Conservation (phyloP, 495 filamentous ascomycete species). For the Penicillium coprophilum region DNA sequence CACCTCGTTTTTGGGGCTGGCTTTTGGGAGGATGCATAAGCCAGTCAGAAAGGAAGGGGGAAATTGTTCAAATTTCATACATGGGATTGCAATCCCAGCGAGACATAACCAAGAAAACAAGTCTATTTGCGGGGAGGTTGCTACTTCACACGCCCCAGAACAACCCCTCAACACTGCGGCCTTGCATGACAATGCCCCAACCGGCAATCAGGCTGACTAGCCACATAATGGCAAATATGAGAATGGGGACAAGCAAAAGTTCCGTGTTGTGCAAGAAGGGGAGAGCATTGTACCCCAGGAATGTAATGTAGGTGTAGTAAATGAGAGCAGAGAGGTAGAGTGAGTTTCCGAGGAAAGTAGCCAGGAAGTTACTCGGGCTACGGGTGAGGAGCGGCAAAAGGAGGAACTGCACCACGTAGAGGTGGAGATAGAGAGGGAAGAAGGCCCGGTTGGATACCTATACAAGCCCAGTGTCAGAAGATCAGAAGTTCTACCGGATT, state of each 20-base stretch:
- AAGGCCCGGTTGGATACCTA: conserved; percentile 72
- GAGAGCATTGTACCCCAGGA: conserved; percentile 73
- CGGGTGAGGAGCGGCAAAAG: conserved; percentile 59
- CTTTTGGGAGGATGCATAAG: conserved; percentile 17
- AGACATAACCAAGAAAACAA: neutral
- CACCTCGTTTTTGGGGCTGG: conserved; percentile 10
- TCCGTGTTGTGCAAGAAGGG: conserved; percentile 75
- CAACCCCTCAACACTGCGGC: conserved; percentile 42
- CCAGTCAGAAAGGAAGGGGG: conserved; percentile 12
- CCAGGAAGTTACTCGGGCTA: conserved; percentile 50
- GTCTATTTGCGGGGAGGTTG: neutral
- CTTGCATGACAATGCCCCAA: conserved; percentile 49
- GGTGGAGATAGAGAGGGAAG: conserved; percentile 70
- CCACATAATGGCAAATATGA: conserved; percentile 63
- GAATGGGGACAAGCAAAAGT: conserved; percentile 62
- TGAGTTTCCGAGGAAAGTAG: conserved; percentile 68
- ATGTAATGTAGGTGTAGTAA: conserved; percentile 72
- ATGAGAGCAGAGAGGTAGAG: conserved; percentile 68
- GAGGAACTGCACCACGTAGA: conserved; percentile 72
- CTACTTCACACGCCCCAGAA: conserved; percentile 47
- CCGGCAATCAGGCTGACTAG: conserved; percentile 55
- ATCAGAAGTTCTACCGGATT: neutral
- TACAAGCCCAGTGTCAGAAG: neutral
- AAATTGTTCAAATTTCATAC: conserved; percentile 21
- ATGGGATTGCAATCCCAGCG: conserved; percentile 4